Base-by-base conservation (phyloP, 768 basidiomycete species). In the Tulasnella sp. region DNA sequence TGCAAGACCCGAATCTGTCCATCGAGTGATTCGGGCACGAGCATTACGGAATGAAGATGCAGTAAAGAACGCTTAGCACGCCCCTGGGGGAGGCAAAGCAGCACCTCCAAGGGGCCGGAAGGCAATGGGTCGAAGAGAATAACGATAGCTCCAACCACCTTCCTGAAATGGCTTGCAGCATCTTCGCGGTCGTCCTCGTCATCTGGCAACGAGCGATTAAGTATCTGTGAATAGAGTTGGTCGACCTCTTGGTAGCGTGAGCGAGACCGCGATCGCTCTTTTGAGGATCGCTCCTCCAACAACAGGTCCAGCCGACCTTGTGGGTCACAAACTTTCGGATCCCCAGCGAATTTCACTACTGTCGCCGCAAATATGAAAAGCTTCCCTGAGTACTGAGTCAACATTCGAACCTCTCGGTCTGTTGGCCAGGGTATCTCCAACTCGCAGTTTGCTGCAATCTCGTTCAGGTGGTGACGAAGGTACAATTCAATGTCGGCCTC, bases 401-500 rank as follows among this genome's bases (percentile, higher is more conserved):
- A 27, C 27, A 52, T 31, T 10, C 56, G 36, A 31, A 76, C 38
- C 18, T 76, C 75, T 34, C 48, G 42, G 56, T 46, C 36, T 38
- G 42, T 52, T 16, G 46, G 42, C 75, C 75, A 76, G 10, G 44
- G 27, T 38, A 52, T 48, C 18, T 46, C 36, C 42, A 27, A 42
- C 24, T 38, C 44, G 56, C 27, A 62, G n/a, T 38, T n/a, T 14
- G n/a, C 44, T n/a, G 79, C 27, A 36, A 80, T 44, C 10, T 58
- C 38, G 12, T 31, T 40, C 27, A 80, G 56, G 21, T 80, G n/a
- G 9, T 34, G 31, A 36, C 76, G 79, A 40, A 80, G 77, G 42
- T 80, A 80, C n/a, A 80, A 34, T 10, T 40, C n/a, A 77, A 80
- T 80, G 38, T 80, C 79, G 12, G 31, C 39, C 36, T 78, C 34